Evolutionary conservation across 345 rosid species (phyloP), one percentile per base, ranked within the genome.

Genomic region (Bruguiera parviflora): DNA sequence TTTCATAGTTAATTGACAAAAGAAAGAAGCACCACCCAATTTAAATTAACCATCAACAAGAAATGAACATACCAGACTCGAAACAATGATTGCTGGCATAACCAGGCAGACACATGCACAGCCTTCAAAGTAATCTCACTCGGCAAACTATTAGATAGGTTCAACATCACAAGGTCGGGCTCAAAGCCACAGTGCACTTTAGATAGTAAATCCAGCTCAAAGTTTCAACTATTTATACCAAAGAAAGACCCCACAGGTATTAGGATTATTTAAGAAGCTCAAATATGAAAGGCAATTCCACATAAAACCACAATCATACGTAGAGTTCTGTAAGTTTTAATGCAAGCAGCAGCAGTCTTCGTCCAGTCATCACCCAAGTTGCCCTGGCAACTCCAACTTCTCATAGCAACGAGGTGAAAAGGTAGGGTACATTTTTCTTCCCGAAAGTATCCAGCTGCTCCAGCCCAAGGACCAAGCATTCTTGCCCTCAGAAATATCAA

Each of bases 361-460:
- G n/a, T 62, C 63, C 39, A 8, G 59, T 10, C 53, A 63, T 5
- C 69, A 27, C 56, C 53, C 65, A 8, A 2, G 59, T 52, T 8
- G 53, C 46, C 53, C 58, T 19, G 25, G 49, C 33, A 57, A 10
- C 64, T 43, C 51, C 63, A 31, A 25, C 53, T 28, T 39, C 49
- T 33, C 37, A 35, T 18, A 11, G 43, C 53, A 31, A 3, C 18
- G 28, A 11, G 18, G 58, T 46, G 46, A 37, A 13, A 16, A 32
- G 3, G 22, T 6, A 22, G 53, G 51, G 20, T 19, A 25, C 27
- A 4, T 33, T 53, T 43, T 7, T n/a, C 4, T 35, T 46, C 19
- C 64, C 25, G 24, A 24, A 7, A 11, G 21, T 21, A 27, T 69
- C 35, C 52, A n/a, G 66, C 55, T 66, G 76, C 71, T 33, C 43